Base-by-base conservation (phyloP, 768 basidiomycete species). In the Termitomyces eurrhizus region DNA sequence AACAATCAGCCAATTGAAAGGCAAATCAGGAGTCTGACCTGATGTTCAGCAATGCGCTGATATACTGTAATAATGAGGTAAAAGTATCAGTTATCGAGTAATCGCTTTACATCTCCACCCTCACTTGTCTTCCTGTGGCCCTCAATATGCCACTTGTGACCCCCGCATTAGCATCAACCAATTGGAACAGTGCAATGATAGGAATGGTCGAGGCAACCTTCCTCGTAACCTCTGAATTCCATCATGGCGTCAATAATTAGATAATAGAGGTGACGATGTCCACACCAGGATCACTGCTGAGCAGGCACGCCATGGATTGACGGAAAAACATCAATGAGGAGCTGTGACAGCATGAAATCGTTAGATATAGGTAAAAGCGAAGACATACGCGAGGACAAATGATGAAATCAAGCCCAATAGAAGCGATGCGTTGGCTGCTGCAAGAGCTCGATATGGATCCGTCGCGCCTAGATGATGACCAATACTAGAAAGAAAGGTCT, bases 81-180 rank as follows among this genome's bases (percentile, higher is more conserved):
- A 24, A 9, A 41, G 13, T 6, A 6, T 52, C n/a, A 36, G 7
- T 24, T 3, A 14, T 8, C 36, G 13, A 33, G 12, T n/a, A 16
- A 45, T 18, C 3, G 7, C 4, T 29, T 29, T 16, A 29, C 8
- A 3, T 49, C 12, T 0, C 86, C 0, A 13, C 4, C 4, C 72
- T 61, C 67, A 81, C 85, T 32, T 50, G 49, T 50, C 11, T 50
- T 32, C 16, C 49, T 11, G 9, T 50, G 9, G 49, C 29, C 9
- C 49, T 50, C 18, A 50, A 8, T 9, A 50, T 8, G 4, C 49
- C 49, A 32, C 49, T 32, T 1, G 49, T n/a, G 32, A 50, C 49
- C 9, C 49, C 29, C 9, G 49, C 49, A 32, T 50, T 50, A 8
- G 16, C 49, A 11, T 50, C 49, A 32, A 48, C 46, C 7, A 48